Evolutionary conservation across 1,139 yeast genomes (phyloP), one percentile per base, ranked within the genome.

Genomic region (Yamadazyma membranifaciens): DNA sequence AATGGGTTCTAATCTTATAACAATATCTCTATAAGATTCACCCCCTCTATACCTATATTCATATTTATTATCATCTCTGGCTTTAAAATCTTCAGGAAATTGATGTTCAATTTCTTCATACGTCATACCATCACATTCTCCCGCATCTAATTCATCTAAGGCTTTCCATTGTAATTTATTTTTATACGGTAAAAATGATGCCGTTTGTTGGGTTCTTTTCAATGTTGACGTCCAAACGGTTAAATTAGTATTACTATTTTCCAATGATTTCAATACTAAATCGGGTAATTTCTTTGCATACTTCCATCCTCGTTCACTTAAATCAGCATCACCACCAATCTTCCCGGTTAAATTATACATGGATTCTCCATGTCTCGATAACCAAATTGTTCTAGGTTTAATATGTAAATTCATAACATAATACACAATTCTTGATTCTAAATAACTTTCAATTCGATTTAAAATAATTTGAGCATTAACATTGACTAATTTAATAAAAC

Each of bases 191-290:
- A 92, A 71, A 59, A 75, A 78, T 44, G 87, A 80, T 1, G 97
- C 91, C 0, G 98, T 92, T 60, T 92, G 96, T 60, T 88, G 95
- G 6, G 98, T 92, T 62, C 98, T 77, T 47, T 76, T 81, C 53
- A 92, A 74, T 0, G 98, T 92, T 3, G 97, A 88, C 0, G 97
- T 92, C 98, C 98, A 92, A 31, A 92, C 95, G 2, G 96, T 89
- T 54, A 92, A 70, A 43, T 84, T 78, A 28, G 78, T 75, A 46
- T 77, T 78, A 48, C 67, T 61, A 51, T 75, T 69, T 45, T 87
- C 92, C 38, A 87, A 80, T 6, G 89, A 84, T 49, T 82, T 75
- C 43, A 73, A 71, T 3, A 89, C 94, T 48, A 92, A 61, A 32
- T 80, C 83, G 1, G 97, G 96, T 45, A 92, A 74, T 60, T 83